Conservation (phyloP, 2,329 filamentous ascomycete species). For the Alternaria arborescens region DNA sequence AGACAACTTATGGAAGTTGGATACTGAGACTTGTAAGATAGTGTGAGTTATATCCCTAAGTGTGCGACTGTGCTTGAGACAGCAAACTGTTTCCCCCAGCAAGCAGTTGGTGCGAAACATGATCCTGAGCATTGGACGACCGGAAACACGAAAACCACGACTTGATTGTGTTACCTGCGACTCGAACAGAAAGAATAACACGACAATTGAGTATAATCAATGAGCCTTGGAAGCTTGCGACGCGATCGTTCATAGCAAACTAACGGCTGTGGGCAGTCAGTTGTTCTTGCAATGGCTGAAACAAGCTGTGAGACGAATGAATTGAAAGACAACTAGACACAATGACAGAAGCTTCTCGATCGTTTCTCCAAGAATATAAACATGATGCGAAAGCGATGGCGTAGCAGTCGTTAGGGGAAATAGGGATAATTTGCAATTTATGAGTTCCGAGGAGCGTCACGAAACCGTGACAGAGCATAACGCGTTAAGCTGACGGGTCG, state of each 20-base stretch:
- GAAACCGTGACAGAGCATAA: not conserved
- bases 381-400: not conserved
- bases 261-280: not conserved
- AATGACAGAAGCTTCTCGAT: not conserved
- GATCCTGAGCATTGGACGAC: not conserved
- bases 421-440: not conserved
- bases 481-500: not conserved
- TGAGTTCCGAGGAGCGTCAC: too few relatives aligned
- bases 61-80: slow-evolving; percentile 20
- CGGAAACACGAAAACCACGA: not conserved
- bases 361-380: not conserved
- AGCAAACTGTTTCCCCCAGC: slow-evolving; percentile 11
- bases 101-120: not conserved
- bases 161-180: not conserved
- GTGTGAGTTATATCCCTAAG: slow-evolving; percentile 4
- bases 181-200: not conserved
- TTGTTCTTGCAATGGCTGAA: not conserved
- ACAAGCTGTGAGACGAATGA: not conserved
- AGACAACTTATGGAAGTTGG: not conserved
- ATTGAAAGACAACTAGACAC: not conserved
- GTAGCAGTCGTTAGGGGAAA: not conserved
- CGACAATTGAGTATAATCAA: not conserved
- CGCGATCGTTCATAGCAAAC: not conserved
- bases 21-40: not conserved
- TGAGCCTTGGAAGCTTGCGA: not conserved